Evolutionary conservation across 169 alveolate species (phyloP).

Genomic region (Cryptosporidium xiaoi): DNA sequence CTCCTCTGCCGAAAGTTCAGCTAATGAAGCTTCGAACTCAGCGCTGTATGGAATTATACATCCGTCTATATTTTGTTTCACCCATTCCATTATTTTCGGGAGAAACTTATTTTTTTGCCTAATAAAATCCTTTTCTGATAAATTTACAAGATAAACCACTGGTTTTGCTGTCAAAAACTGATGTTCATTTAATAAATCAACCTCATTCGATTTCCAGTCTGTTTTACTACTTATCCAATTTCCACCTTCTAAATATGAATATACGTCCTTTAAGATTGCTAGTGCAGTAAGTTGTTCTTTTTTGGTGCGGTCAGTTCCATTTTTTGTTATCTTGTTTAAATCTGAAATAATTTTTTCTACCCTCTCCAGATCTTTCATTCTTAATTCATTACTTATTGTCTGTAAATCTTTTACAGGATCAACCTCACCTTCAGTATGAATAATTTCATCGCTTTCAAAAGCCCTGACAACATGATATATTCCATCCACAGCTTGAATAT

Average conservation of each 20-base stretch:
- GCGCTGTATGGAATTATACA: constrained; percentile 98
- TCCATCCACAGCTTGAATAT: constrained; percentile 98
- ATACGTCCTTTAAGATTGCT: constrained; percentile 89
- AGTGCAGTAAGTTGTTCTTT: constrained; percentile 92
- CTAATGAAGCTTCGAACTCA: constrained; percentile 92
- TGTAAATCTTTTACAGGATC: constrained; percentile 97
- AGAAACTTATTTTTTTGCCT: constrained; percentile 97
- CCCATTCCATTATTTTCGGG: constrained; percentile 96
- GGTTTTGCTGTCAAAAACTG: constrained; percentile 98
- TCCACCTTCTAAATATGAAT: constrained; percentile 86
- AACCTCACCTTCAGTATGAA: constrained; percentile 98
- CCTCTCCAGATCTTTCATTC: constrained; percentile 94
- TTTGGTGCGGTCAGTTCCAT: constrained; percentile 89
- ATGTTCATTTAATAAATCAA: constrained; percentile 90
- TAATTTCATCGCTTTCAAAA: constrained; percentile 95
- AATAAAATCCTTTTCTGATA: constrained; percentile 93
- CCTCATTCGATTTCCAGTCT: constrained; percentile 92
- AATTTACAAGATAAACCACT: constrained; percentile 96
- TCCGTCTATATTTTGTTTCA: constrained; percentile 96
- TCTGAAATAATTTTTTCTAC: constrained; percentile 90
- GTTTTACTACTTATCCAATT: constrained; percentile 89
- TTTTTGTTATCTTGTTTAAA: constrained; percentile 87
- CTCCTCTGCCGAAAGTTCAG: constrained; percentile 89
- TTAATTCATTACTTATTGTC: constrained; percentile 94
- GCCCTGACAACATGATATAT: constrained; percentile 98